These are phyloP conservation scores for Chlamydomonas applanata DNA, from an alignment of 139 green algal species.

Conservation along the genomic window DNA sequence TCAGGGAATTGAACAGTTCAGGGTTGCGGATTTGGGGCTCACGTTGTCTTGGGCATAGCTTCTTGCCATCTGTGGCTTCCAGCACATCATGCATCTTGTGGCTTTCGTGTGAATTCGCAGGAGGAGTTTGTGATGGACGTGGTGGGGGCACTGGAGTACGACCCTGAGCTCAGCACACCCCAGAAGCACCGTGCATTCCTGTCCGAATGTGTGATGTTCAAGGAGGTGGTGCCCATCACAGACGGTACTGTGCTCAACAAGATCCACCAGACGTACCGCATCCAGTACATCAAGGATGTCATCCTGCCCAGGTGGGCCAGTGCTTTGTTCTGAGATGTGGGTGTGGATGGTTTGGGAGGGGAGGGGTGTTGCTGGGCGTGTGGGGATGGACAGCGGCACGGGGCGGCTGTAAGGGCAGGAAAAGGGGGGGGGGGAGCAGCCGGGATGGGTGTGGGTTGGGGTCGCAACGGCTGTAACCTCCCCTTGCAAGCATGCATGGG, in stretches of 20 bases:
- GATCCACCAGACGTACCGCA: slow-evolving; percentile 95
- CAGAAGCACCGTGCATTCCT: slow-evolving; percentile 85
- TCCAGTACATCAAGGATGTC: slow-evolving; percentile 93
- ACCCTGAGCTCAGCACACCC: slow-evolving; percentile 65
- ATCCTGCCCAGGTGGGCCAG: slow-evolving; percentile 74
- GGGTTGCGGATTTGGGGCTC: too few species aligned
- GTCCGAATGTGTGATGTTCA: slow-evolving; percentile 40
- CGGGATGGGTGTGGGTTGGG: too few species aligned
- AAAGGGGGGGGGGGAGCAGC: too few species aligned
- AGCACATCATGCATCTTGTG: too few species aligned
- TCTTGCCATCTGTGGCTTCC: too few species aligned
- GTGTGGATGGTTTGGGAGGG: too few species aligned
- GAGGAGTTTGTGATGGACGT: slow-evolving; percentile 90
- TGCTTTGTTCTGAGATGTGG: too few species aligned
- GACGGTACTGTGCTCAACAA: slow-evolving; percentile 68
- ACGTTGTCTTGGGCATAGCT: background rate
- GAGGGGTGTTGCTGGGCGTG: too few species aligned
- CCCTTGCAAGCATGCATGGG: too few species aligned
- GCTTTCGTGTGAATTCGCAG: background rate
- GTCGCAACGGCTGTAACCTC: too few species aligned
- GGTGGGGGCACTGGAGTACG: slow-evolving; percentile 92
- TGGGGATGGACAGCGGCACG: too few species aligned
- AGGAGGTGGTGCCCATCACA: slow-evolving; percentile 78
- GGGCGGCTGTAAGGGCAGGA: too few species aligned
- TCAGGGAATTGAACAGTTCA: background rate